Evolutionary conservation across 352 stramenopile species (phyloP), one percentile per base, ranked within the genome.

Genomic region (Blastocystis sp.): DNA sequence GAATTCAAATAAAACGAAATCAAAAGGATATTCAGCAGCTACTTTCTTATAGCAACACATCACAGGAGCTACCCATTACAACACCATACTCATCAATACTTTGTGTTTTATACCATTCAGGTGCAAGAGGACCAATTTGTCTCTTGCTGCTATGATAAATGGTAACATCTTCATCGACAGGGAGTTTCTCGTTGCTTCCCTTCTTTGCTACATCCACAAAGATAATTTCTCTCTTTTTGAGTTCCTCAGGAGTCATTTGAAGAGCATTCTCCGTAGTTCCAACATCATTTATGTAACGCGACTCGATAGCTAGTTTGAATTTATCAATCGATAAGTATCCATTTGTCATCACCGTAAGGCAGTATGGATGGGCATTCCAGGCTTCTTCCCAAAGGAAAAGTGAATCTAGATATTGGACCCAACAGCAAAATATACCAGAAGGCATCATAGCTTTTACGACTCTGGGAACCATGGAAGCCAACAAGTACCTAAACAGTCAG

Each of bases 31-130:
- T 78, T 89, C 33, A 57, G 76, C 64, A 24, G 42, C 64, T 7
- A 89, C 78, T 30, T 79, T 79, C 66, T 89, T 89, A 48, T 89
- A 89, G 56, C 78, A 89, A n/a, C 78, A 89, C 78, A 89, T 89
- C 13, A 40, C n/a, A 22, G 60, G 60, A 33, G 70, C 66, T 89
- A 89, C 1, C 24, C 17, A 58, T 62, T 30, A 89, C 3, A 2
- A 33, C 6, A 35, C 1, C 19, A 37, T 1, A 9, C 57, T 33
- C 5, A 19, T 44, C 11, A 80, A 58, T 89, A 78, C 60, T 58
- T 35, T 37, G 33, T 76, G 40, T 78, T 37, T 89, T 89, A 37
- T 89, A 89, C 60, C 60, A 89, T 53, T 89, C 78, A 40, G 78
- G 78, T 15, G 42, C 78, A 37, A 89, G 44, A 78, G 78, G 78